Conservation (phyloP, 2,329 filamentous ascomycete species). For the Alternaria novae-zelandiae region DNA sequence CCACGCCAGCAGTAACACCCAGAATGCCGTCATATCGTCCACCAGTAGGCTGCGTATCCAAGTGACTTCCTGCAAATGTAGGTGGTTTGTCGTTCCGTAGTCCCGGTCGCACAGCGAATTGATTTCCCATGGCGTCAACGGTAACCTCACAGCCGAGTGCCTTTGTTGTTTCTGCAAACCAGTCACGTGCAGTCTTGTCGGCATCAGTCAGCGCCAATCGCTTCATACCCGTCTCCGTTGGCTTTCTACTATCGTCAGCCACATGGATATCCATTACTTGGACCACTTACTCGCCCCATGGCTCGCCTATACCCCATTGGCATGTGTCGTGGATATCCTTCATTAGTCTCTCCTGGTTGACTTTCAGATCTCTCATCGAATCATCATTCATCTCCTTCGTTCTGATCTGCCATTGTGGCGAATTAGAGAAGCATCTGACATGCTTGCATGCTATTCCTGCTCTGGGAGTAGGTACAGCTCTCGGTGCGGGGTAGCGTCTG, state of each 20-base stretch:
- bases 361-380: constrained; percentile 60
- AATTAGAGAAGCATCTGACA: constrained; percentile 37
- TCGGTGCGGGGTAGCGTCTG: constrained; percentile 28
- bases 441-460: constrained; percentile 8
- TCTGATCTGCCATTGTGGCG: constrained; percentile 45
- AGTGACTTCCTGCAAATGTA: constrained; percentile 73
- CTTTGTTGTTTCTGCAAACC: constrained; percentile 72
- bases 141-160: constrained; percentile 70
- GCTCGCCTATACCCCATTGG: constrained; percentile 69
- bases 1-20: constrained; percentile 74
- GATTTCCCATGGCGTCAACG: constrained; percentile 80
- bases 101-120: constrained; percentile 75
- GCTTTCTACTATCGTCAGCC: constrained; percentile 44
- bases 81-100: constrained; percentile 62
- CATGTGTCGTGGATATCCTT: constrained; percentile 69
- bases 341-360: constrained; percentile 67
- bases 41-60: constrained; percentile 63
- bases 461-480: constrained; percentile 8
- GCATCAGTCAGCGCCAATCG: constrained; percentile 73
- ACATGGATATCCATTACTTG: neutral
- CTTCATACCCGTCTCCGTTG: constrained; percentile 77
- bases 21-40: constrained; percentile 80
- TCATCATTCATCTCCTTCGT: constrained; percentile 59
- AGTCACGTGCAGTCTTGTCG: constrained; percentile 75
- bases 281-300: constrained; percentile 67